Percentiles rank a stretch among this genome's conserved stretches.
phyloP scores from a whole-genome alignment of 768 basidiomycete species.

The Neoboletus subvelutipes region DNA sequence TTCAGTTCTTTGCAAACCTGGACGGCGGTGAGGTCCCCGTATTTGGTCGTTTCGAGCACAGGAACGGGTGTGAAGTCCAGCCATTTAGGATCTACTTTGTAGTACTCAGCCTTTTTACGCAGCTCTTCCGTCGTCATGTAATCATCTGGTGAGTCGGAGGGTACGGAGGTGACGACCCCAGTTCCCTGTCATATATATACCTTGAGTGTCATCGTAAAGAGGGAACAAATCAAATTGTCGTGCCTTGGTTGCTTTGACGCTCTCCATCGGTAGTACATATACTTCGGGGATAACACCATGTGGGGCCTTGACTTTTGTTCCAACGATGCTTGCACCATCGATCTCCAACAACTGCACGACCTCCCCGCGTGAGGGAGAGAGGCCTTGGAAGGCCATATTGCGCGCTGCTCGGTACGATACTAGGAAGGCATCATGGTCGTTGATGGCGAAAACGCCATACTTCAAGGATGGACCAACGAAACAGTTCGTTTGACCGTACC shows the following conservation, averaged over 20 bases:
- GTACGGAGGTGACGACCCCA: slow-evolving; percentile 96
- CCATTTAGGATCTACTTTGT: slow-evolving; percentile 92
- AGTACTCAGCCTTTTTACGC: slow-evolving; percentile 94
- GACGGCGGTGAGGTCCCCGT: slow-evolving; percentile 88
- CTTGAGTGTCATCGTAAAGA: slow-evolving; percentile 2
- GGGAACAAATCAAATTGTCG: slow-evolving; percentile 6
- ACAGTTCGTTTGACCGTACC: slow-evolving; percentile 98
- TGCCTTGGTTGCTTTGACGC: slow-evolving; percentile 91
- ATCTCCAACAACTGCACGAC: slow-evolving; percentile 74
- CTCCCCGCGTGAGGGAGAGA: slow-evolving; percentile 68
- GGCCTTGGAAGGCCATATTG: slow-evolving; percentile 98
- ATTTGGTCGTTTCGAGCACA: slow-evolving; percentile 85
- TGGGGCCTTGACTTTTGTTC: slow-evolving; percentile 88
- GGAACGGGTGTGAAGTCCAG: slow-evolving; percentile 81
- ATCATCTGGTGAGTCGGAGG: slow-evolving; percentile 98
- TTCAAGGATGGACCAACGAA: slow-evolving; percentile 90
- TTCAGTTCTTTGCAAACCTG: slow-evolving; percentile 84
- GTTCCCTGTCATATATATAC: slow-evolving; percentile 62
- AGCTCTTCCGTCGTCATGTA: slow-evolving; percentile 87
- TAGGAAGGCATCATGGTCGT: slow-evolving; percentile 84
- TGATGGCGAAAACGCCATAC: slow-evolving; percentile 89
- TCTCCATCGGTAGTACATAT: slow-evolving; percentile 98
- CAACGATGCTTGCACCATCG: slow-evolving; percentile 76
- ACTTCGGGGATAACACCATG: slow-evolving; percentile 81
- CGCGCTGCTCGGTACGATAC: slow-evolving; percentile 87